Evolutionary conservation across 257 asterid species (phyloP).

Genomic region (Solanum paucissectum): DNA sequence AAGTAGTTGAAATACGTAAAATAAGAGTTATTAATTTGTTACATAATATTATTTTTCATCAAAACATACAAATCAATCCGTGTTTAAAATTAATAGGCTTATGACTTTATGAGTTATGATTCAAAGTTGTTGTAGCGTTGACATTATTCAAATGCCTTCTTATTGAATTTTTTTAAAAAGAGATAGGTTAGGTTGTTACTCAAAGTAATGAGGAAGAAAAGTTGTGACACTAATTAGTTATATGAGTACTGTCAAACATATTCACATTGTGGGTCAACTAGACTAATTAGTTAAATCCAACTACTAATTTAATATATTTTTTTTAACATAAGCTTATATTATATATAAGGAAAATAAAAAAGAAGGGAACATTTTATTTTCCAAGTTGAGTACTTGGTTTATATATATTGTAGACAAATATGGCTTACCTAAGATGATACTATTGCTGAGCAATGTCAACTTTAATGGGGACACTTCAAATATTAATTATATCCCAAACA

Average conservation of each 20-base stretch:
- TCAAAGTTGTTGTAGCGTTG: background rate
- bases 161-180: accelerated
- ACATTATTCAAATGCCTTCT: background rate
- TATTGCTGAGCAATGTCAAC: background rate
- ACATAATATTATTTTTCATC: background rate
- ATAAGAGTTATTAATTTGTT: background rate
- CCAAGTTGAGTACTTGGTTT: background rate
- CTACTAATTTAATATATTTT: background rate
- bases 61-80: background rate
- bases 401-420: background rate
- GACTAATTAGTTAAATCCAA: background rate
- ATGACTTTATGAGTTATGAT: no score
- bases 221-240: background rate
- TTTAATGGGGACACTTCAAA: background rate
- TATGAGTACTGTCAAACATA: background rate
- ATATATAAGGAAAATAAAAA: background rate
- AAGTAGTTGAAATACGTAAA: no score
- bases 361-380: background rate
- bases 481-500: background rate
- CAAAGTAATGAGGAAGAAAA: background rate
- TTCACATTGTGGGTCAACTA: background rate
- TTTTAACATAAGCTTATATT: background rate
- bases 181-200: background rate
- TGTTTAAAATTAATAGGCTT: background rate
- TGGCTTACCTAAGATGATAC: background rate